Base-by-base conservation (phyloP, 345 rosid species). In the Firmiana major region DNA sequence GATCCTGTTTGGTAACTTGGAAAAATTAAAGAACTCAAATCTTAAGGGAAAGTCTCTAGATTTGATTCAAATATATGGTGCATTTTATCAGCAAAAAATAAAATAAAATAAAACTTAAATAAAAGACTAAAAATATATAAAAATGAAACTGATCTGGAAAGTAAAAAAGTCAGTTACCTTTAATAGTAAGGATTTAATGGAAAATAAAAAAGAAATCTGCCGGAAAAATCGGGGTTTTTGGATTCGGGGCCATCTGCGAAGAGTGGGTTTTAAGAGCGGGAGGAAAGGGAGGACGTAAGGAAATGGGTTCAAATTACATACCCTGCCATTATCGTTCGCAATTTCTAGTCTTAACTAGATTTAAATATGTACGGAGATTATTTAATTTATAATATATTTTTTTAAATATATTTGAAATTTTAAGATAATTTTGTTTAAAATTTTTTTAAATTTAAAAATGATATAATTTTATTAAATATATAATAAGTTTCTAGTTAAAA, bases 1-100 rank as follows among this genome's bases (percentile, higher is more conserved):
- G 46, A 51, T 34, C 62, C 46, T 71, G 62, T 71, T 71, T 71
- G 75, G 62, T 53, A 53, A 19, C 46, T 71, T n/a, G 46, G 75
- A 71, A 71, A 68, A 71, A 17, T 71, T 19, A 31, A 34, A 71
- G 19, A 51, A 16, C 62, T 2, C 46, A 11, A 31, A 71, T 19
- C 46, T 71, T 34, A 28, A 7, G 11, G 62, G 42, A 71, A 31
- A 51, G 34, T 1, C 7, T 71, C 28, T 10, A 71, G 28, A 57
- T 57, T 57, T 22, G 13, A 10, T 57, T 57, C 74, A 17, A 49
- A 71, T 9, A 51, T 10, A 15, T 31, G 43, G 22, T 0, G 58
- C 43, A 49, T 49, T 70, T 49, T 49, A 70, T 49, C 60, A 49
- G 43, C 59, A 19, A 24, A 49, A 59, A 2, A 15, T 0, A 10